Evolutionary conservation across 345 rosid genomes (phyloP), one percentile per base, ranked within the genome.

Genomic region (Excoecaria agallocha): DNA sequence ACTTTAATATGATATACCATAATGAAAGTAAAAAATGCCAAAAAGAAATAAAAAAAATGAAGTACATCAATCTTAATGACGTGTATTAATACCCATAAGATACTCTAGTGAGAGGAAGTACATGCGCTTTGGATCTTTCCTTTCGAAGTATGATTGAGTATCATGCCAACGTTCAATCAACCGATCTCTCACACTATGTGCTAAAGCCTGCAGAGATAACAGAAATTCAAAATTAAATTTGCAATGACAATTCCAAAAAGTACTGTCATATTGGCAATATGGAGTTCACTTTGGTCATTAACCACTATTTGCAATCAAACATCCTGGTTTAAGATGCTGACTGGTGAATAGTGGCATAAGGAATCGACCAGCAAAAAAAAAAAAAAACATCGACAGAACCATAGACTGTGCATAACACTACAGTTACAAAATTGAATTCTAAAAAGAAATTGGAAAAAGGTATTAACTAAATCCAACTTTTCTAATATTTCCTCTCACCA

Each of bases 161-260:
- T 85, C 86, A 81, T 82, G 88, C 83, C 86, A 82, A 17, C 88
- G 74, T 62, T 85, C 86, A 76, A 85, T 79, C 84, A 85, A 76
- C 78, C 86, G 79, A 68, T 85, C 88, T 72, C 84, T 76, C 51
- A 85, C 88, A 66, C 83, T 82, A 51, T 80, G 86, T 3, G 86
- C 77, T 62, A 85, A 70, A 70, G 86, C 88, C 88, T 85, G 62
- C 69, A 63, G 48, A 43, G 46, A 76, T 49, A 20, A 56, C 62
- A 49, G 20, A 17, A 62, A 22, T 69, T 51, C 45, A 64, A 63
- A 69, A 60, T 68, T 43, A 62, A 62, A 49, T 60, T 35, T 22
- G 37, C 12, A n/a, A 58, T 58, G 62, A 20, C 55, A n/a, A 22
- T 67, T 67, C 70, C 22, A 19, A 45, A 67, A 20, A 48, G 70